These are phyloP conservation scores for Escallonia herrerae DNA, from an alignment of 129 eudicot species.

Conservation along the genomic window DNA sequence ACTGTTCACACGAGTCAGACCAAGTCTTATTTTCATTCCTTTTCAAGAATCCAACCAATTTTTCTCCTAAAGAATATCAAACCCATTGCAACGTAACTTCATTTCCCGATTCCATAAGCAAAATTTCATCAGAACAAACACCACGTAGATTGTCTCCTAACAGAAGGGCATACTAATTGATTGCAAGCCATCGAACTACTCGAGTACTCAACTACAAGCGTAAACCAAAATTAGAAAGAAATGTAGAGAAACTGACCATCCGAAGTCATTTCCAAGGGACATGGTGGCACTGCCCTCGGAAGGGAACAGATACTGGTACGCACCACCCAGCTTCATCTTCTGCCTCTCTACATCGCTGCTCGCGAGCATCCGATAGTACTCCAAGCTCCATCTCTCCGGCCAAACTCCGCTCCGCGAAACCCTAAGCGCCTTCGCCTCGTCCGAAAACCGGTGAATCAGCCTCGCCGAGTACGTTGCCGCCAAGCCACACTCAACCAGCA, in stretches of 20 bases:
- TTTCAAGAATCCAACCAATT: background rate
- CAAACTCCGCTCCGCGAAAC: constrained; percentile 22
- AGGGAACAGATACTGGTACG: constrained; percentile 54
- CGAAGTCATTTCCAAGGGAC: constrained; percentile 82
- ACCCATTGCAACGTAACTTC: background rate
- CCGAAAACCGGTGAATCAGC: constrained; percentile 55
- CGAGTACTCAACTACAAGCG: background rate
- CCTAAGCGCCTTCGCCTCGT: constrained; percentile 51
- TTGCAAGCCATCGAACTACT: background rate
- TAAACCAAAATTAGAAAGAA: background rate
- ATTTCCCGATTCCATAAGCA: background rate
- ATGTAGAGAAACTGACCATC: constrained; percentile 51
- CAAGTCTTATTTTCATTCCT: background rate
- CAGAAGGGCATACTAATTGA: background rate
- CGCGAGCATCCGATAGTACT: constrained; percentile 41
- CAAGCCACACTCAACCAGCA: constrained; percentile 16
- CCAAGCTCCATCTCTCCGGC: constrained; percentile 53
- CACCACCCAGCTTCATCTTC: constrained; percentile 58
- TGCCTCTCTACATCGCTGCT: constrained; percentile 59
- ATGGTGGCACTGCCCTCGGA: constrained; percentile 59
- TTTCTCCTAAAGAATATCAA: background rate
- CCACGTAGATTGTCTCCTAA: background rate
- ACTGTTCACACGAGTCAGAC: background rate
- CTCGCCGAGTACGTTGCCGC: constrained; percentile 42
- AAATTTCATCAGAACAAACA: background rate